phyloP scores from a whole-genome alignment of 176 grass and related monocot species.

The Carex littledalei region DNA sequence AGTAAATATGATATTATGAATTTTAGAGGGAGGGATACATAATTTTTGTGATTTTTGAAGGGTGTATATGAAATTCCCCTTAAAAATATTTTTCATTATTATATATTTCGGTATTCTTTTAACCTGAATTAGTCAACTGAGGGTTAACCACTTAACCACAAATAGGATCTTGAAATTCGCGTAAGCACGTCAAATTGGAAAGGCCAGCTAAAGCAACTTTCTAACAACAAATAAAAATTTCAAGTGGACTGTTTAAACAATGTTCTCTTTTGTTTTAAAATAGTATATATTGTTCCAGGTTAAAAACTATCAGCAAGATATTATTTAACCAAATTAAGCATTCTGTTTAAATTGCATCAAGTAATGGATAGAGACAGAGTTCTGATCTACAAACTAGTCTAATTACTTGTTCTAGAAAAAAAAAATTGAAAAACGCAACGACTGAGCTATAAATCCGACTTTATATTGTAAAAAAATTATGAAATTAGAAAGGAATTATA shows the following conservation, averaged over 20 bases:
- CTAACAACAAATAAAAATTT: not conserved
- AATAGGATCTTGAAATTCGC: not conserved
- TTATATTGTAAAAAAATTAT: not conserved
- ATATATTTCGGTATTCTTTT: not conserved
- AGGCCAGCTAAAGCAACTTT: not conserved
- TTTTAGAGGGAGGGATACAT: no score
- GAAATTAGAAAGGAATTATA: not conserved
- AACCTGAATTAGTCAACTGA: not conserved
- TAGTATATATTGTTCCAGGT: not conserved
- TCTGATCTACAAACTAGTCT: not conserved
- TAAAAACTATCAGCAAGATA: not conserved
- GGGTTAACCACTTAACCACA: not conserved
- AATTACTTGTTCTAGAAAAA: not conserved
- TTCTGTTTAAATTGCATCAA: not conserved
- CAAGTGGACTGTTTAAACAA: not conserved
- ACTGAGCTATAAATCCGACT: not conserved
- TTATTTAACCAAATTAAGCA: not conserved
- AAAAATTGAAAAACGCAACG: not conserved
- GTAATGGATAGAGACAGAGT: not conserved
- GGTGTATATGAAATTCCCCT: no score
- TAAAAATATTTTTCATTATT: not conserved
- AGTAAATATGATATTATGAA: no score
- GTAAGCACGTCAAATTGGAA: not conserved
- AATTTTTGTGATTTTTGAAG: no score
- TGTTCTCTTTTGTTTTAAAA: not conserved